These are phyloP conservation scores for Aspergillus pseudoviridinutans DNA, from an alignment of 2,329 filamentous ascomycete genomes.

Conservation along the genomic window DNA sequence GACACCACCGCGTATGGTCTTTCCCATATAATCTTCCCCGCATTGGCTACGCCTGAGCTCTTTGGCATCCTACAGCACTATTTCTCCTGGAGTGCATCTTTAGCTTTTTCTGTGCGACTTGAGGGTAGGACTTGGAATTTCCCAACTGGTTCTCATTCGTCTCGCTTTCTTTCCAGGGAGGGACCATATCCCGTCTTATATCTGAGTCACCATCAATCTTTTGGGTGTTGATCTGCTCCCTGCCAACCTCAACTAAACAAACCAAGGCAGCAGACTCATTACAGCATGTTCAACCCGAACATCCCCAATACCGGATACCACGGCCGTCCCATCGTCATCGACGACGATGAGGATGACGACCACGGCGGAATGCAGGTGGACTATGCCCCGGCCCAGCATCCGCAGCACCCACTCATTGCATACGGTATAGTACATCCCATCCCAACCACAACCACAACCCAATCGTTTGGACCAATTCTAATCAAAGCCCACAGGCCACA, in stretches of 20 bases:
- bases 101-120: too few relatives aligned
- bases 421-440: neutral
- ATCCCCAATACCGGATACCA: constrained; percentile 6
- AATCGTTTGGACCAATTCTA: neutral
- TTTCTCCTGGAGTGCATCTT: too few relatives aligned
- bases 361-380: constrained; percentile 26
- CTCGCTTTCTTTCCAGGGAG: too few relatives aligned
- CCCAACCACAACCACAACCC: constrained; percentile 1
- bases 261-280: neutral
- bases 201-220: too few relatives aligned
- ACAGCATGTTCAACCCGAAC: constrained; percentile 14
- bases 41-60: too few relatives aligned
- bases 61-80: too few relatives aligned
- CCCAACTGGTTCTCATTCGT: too few relatives aligned
- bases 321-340: constrained; percentile 14
- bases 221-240: neutral
- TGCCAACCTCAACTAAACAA: too few relatives aligned
- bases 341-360: constrained; percentile 16
- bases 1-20: neutral
- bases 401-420: neutral
- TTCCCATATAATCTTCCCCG: neutral
- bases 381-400: neutral
- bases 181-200: too few relatives aligned
- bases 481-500: neutral
- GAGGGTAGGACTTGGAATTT: too few relatives aligned